These are phyloP conservation scores for Podila horticola DNA, from an alignment of 192 early-diverging fungal species.

Conservation along the genomic window DNA sequence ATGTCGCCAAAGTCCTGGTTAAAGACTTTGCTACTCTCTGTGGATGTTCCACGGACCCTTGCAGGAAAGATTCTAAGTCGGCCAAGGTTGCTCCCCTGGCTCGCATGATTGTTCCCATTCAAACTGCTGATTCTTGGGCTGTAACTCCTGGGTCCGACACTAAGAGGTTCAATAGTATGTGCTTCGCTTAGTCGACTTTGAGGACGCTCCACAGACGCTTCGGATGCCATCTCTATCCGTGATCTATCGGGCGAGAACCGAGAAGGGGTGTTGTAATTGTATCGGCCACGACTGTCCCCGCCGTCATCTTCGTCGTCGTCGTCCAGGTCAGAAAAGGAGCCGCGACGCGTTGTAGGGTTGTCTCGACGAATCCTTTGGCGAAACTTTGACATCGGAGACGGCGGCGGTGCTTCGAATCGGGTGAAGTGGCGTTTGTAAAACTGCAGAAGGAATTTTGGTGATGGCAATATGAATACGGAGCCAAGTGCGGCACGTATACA, in stretches of 20 bases:
- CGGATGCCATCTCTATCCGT: background rate
- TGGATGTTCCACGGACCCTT: background rate
- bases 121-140: background rate
- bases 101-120: background rate
- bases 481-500: slow-evolving; percentile 29
- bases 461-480: slow-evolving; percentile 32
- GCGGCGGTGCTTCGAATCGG: background rate
- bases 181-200: background rate
- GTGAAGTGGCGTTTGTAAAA: slow-evolving; percentile 31
- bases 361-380: background rate
- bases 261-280: background rate
- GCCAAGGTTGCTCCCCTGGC: background rate
- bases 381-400: background rate
- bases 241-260: background rate
- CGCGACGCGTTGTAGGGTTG: background rate
- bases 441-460: slow-evolving; percentile 17
- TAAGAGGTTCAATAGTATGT: background rate
- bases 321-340: slow-evolving; percentile 1
- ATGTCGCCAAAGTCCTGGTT: background rate
- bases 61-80: background rate
- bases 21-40: background rate
- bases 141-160: background rate
- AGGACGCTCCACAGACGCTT: background rate
- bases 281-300: background rate
- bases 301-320: background rate